phyloP scores from a whole-genome alignment of 2,329 filamentous ascomycete genomes.

The Fusarium sterilihyphosum region DNA sequence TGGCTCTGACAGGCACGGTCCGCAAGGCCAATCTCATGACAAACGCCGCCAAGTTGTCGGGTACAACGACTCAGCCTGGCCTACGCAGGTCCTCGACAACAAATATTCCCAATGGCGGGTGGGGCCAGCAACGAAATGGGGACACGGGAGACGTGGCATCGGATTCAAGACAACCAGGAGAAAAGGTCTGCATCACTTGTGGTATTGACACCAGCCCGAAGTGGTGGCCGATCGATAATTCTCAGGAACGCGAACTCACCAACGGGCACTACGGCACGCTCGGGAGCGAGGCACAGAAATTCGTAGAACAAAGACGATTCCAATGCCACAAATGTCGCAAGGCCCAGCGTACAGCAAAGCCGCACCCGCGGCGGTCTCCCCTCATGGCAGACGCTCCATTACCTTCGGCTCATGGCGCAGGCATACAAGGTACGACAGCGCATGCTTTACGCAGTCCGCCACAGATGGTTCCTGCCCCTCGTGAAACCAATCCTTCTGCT shows the following conservation, averaged over 20 bases:
- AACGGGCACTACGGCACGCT: slow-evolving; percentile 62
- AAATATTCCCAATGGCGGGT: slow-evolving; percentile 45
- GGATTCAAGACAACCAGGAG: slow-evolving; percentile 51
- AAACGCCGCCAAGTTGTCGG: slow-evolving; percentile 66
- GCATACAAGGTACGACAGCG: slow-evolving; percentile 30
- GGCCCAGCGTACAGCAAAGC: slow-evolving; percentile 57
- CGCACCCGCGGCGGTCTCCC: slow-evolving; percentile 39
- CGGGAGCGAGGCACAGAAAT: slow-evolving; percentile 67
- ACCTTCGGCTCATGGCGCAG: slow-evolving; percentile 26
- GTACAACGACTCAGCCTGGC: slow-evolving; percentile 45
- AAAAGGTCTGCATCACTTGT: slow-evolving; percentile 71
- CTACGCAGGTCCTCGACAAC: slow-evolving; percentile 68
- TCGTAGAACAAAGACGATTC: slow-evolving; percentile 68
- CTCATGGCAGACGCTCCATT: slow-evolving; percentile 34
- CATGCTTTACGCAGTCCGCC: slow-evolving; percentile 46
- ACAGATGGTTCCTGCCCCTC: slow-evolving; percentile 41
- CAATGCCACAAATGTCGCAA: slow-evolving; percentile 82
- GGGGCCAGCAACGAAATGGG: slow-evolving; percentile 37
- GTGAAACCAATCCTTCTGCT: slow-evolving; percentile 33
- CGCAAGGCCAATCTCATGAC: slow-evolving; percentile 87
- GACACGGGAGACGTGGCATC: slow-evolving; percentile 42
- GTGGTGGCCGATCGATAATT: slow-evolving; percentile 72
- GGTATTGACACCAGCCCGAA: slow-evolving; percentile 77
- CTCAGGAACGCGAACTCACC: slow-evolving; percentile 61
- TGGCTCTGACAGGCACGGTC: slow-evolving; percentile 88